A percentile compares a stretch with the other conserved stretches of the same genome.
Conservation (phyloP, 352 stramenopile species). For the Hyaloperonospora brassicae region DNA sequence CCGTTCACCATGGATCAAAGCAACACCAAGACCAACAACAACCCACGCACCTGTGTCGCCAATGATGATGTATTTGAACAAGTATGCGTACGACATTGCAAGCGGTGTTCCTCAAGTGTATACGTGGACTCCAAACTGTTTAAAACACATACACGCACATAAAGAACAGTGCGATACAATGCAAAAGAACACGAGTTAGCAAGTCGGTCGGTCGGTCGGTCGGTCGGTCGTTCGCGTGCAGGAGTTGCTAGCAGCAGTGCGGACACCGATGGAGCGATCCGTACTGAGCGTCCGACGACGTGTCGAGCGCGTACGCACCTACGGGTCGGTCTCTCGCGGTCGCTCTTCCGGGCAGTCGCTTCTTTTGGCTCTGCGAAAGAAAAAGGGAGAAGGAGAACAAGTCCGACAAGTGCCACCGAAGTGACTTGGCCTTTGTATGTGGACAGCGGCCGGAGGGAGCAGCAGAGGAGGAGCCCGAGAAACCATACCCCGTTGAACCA, state of each 20-base stretch:
- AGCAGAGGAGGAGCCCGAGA: background rate
- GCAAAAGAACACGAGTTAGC: too few relatives aligned
- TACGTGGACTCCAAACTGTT: too few relatives aligned
- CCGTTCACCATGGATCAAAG: too few relatives aligned
- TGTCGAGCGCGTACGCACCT: background rate
- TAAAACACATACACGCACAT: too few relatives aligned
- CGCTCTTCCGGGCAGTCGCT: background rate
- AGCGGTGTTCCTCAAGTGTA: background rate
- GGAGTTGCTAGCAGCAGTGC: too few relatives aligned
- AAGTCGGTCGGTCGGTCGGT: too few relatives aligned
- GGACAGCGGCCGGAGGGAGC: background rate
- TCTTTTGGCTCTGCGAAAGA: slow-evolving; percentile 18
- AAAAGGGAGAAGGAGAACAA: slow-evolving; percentile 22
- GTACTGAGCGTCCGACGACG: too few relatives aligned
- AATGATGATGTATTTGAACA: slow-evolving; percentile 99
- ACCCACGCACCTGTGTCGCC: slow-evolving; percentile 89
- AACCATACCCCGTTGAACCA: slow-evolving; percentile 1
- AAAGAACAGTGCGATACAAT: too few relatives aligned
- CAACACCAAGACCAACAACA: background rate
- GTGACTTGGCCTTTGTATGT: slow-evolving; percentile 18
- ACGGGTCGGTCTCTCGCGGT: slow-evolving; percentile 5
- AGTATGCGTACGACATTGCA: slow-evolving; percentile 91
- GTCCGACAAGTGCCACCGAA: slow-evolving; percentile 1
- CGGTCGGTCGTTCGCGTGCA: too few relatives aligned
- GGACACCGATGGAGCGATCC: too few relatives aligned